Percentiles rank a stretch among this genome's conserved stretches.
Evolutionary conservation across 306 rosid species (phyloP).

Genomic region (Citrullus amarus): DNA sequence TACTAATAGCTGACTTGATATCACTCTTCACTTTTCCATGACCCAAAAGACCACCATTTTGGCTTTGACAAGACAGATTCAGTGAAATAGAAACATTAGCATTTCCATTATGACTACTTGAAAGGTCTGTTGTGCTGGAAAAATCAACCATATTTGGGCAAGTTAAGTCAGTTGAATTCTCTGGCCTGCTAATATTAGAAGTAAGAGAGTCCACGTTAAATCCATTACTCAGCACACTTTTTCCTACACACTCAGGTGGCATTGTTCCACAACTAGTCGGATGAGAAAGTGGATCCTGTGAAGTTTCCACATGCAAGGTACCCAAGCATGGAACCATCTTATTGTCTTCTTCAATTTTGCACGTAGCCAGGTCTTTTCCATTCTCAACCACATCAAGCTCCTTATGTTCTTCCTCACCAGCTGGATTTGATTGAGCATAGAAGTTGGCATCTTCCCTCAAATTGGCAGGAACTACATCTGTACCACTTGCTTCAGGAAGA

Average conservation of each 20-base stretch:
- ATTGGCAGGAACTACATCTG: constrained; percentile 15
- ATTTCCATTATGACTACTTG: constrained; percentile 20
- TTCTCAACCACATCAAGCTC: constrained; percentile 18
- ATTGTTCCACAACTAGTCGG: neutral
- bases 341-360: constrained; percentile 16
- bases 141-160: constrained; percentile 23
- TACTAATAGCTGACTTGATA: constrained; percentile 15
- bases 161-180: constrained; percentile 16
- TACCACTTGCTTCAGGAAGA: constrained; percentile 24
- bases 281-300: constrained; percentile 18
- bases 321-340: neutral
- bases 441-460: constrained; percentile 19
- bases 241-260: constrained; percentile 10
- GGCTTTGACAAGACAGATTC: constrained; percentile 30
- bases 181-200: constrained; percentile 24
- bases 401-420: constrained; percentile 18
- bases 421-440: constrained; percentile 14
- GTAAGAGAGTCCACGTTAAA: constrained; percentile 15
- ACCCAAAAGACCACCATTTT: constrained; percentile 27
- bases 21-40: constrained; percentile 27
- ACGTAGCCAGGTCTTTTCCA: constrained; percentile 12
- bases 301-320: constrained; percentile 11
- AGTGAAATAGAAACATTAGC: constrained; percentile 18
- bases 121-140: constrained; percentile 19
- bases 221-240: constrained; percentile 23